Conservation (phyloP, 1,284 basidiomycete genomes). For the Moesziomyces globuligerus region DNA sequence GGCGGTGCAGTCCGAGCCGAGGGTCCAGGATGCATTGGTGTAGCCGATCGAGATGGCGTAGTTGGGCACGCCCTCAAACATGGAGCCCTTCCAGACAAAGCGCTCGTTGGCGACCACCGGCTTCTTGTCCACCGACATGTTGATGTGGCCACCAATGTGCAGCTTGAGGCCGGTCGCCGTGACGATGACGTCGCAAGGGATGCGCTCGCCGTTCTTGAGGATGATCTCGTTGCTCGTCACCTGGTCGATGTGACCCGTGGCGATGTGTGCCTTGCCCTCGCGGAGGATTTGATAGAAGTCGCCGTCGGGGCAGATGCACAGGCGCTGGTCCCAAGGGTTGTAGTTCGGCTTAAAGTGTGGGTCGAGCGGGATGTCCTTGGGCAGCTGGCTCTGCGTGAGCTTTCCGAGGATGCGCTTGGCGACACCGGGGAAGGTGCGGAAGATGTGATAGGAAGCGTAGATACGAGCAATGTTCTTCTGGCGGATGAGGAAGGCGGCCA, state of each 20-base stretch:
- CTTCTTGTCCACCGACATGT: constrained; percentile 57
- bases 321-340: constrained; percentile 67
- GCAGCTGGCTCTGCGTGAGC: constrained; percentile 52
- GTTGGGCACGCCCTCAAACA: constrained; percentile 66
- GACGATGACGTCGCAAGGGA: constrained; percentile 66
- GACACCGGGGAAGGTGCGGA: constrained; percentile 59
- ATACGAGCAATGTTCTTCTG: constrained; percentile 55
- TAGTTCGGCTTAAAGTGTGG: constrained; percentile 67
- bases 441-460: constrained; percentile 62
- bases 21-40: constrained; percentile 66
- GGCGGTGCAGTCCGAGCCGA: constrained; percentile 62
- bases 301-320: constrained; percentile 65
- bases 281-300: constrained; percentile 64
- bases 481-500: constrained; percentile 44
- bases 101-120: constrained; percentile 32
- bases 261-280: constrained; percentile 62
- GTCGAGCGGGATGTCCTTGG: constrained; percentile 58
- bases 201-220: constrained; percentile 54
- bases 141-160: constrained; percentile 54
- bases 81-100: constrained; percentile 62
- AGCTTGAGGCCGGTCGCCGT: constrained; percentile 66
- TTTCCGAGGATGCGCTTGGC: constrained; percentile 45
- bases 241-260: constrained; percentile 64
- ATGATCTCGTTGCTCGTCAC: constrained; percentile 57
- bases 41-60: constrained; percentile 58